Conservation (phyloP, 164 flowering plant species). For the Protea cynaroides region DNA sequence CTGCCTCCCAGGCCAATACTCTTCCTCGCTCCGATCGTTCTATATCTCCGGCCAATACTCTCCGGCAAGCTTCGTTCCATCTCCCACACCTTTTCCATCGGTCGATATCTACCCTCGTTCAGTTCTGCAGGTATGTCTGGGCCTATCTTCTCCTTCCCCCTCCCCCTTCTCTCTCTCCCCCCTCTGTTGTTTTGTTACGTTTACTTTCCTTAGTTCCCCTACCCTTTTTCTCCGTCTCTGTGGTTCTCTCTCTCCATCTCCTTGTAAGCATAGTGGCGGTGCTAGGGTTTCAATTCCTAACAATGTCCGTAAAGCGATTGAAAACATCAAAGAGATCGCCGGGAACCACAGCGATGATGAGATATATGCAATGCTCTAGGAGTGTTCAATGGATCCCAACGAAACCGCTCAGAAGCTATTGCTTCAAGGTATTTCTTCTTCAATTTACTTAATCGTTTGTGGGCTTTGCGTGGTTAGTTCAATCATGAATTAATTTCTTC, state of each 20-base stretch:
- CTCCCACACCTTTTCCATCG: too few relatives aligned
- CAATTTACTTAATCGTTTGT: background rate
- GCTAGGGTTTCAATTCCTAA: slow-evolving; percentile 15
- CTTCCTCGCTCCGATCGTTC: too few relatives aligned
- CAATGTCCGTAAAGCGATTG: slow-evolving; percentile 43
- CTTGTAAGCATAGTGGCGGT: background rate
- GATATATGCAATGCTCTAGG: slow-evolving; percentile 61
- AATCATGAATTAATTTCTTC: background rate
- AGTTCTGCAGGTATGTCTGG: too few relatives aligned
- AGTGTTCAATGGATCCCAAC: slow-evolving; percentile 67
- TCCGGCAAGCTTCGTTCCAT: too few relatives aligned
- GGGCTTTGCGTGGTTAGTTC: background rate
- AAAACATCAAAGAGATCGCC: slow-evolving; percentile 55
- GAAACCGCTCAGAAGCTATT: slow-evolving; percentile 57
- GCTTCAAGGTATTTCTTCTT: background rate
- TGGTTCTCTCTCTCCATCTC: background rate
- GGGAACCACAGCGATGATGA: slow-evolving; percentile 54
- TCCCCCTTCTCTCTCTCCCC: background rate
- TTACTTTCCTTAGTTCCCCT: background rate
- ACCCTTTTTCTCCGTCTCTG: background rate
- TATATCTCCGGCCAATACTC: too few relatives aligned
- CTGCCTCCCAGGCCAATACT: too few relatives aligned
- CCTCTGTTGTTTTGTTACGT: background rate
- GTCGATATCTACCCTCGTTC: too few relatives aligned
- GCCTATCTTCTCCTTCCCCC: background rate